phyloP scores from a whole-genome alignment of 106 monocot species.

The Alisma plantagoaquatica region DNA sequence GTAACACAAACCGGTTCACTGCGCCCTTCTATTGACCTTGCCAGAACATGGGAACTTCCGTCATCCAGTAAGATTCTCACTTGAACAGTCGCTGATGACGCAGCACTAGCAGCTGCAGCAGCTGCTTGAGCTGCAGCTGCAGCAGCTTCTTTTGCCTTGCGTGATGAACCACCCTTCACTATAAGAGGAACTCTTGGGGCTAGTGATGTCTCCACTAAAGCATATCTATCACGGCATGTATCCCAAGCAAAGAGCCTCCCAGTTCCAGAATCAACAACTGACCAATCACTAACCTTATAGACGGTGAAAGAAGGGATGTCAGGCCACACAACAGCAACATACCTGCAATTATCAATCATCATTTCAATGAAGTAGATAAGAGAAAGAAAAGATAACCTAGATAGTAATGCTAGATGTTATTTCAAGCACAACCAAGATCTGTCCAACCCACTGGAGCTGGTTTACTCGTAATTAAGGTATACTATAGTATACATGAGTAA shows the following conservation, averaged over 20 bases:
- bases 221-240: slow-evolving; percentile 95
- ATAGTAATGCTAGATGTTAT: too few species aligned
- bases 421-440: too few species aligned
- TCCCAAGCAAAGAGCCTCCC: slow-evolving; percentile 98
- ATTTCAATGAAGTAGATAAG: too few species aligned
- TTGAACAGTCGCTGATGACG: slow-evolving; percentile 90
- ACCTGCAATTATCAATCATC: slow-evolving; percentile 43
- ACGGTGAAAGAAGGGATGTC: slow-evolving; percentile 92
- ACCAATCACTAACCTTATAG: slow-evolving; percentile 87
- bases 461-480: too few species aligned
- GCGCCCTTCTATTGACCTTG: slow-evolving; percentile 88
- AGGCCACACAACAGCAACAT: slow-evolving; percentile 89
- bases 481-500: too few species aligned
- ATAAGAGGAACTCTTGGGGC: slow-evolving; percentile 74
- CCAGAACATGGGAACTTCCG: slow-evolving; percentile 85
- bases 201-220: slow-evolving; percentile 75
- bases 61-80: slow-evolving; percentile 95
- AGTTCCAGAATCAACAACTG: slow-evolving; percentile 95
- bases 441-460: too few species aligned
- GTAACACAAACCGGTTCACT: slow-evolving; percentile 64
- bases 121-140: slow-evolving; percentile 88
- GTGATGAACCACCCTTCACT: slow-evolving; percentile 77
- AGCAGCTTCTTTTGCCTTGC: slow-evolving; percentile 95
- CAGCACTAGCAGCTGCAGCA: slow-evolving; percentile 88
- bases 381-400: neutral